Conservation (phyloP, 352 stramenopile genomes). For the Phytophthora constricta region DNA sequence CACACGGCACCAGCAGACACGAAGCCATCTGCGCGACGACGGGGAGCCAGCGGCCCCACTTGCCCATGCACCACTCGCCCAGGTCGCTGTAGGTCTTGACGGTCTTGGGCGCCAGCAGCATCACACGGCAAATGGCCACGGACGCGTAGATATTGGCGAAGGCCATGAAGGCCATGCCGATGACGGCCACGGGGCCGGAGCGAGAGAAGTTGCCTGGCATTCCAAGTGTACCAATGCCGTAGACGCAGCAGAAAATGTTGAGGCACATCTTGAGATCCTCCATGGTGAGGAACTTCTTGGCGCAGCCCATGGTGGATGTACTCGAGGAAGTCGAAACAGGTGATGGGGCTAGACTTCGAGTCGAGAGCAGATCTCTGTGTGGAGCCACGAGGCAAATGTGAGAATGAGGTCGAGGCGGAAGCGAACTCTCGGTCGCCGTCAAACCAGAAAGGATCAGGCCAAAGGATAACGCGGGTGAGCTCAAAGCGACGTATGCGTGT, state of each 20-base stretch:
- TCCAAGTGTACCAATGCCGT: slow-evolving; percentile 32
- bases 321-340: not conserved
- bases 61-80: slow-evolving; percentile 41
- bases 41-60: slow-evolving; percentile 45
- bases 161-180: slow-evolving; percentile 47
- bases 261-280: slow-evolving; percentile 31
- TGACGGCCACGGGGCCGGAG: slow-evolving; percentile 25
- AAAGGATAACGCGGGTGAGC: too few relatives aligned
- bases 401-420: slow-evolving; percentile 11
- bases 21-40: slow-evolving; percentile 49
- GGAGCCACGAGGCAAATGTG: slow-evolving; percentile 12
- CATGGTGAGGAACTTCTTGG: slow-evolving; percentile 18
- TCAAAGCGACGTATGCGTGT: slow-evolving; percentile 1
- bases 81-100: slow-evolving; percentile 47
- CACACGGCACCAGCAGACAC: slow-evolving; percentile 32
- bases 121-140: slow-evolving; percentile 39
- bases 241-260: slow-evolving; percentile 36
- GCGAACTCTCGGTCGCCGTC: too few relatives aligned
- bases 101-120: slow-evolving; percentile 31
- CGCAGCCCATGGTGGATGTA: slow-evolving; percentile 17
- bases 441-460: not conserved
- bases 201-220: slow-evolving; percentile 32
- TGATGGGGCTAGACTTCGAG: too few relatives aligned
- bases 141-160: slow-evolving; percentile 50
- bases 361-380: not conserved